Base-by-base conservation (phyloP, 352 stramenopile genomes). In the Pythium guiyangense region DNA sequence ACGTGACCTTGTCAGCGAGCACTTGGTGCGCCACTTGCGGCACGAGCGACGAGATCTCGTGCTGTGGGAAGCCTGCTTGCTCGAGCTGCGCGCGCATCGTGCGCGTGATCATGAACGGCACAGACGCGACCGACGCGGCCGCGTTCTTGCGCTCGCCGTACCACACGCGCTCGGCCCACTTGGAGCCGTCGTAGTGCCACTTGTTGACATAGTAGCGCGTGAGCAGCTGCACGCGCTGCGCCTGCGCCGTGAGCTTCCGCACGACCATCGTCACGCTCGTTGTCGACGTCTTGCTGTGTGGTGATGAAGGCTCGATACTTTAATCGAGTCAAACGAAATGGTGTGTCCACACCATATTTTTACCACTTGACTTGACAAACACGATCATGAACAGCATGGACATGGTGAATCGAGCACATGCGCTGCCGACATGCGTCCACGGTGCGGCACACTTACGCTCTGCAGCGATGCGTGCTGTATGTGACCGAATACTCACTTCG, bases 51-150 rank as follows among this genome's bases (percentile, higher is more conserved):
- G 80, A 75, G 68, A 93, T 89, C 59, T 74, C 74, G 11, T 72
- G 71, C 39, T 64, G 26, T 9, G 80, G 80, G 49, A 90, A 93
- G 8, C 79, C 79, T 10, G 61, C 62, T 22, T 66, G 52, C 54
- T 78, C 51, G 15, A 93, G 72, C 70, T 90, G 71, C 54, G 74
- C 64, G 29, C 79, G 77, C 80, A 89, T 90, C 50, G 52, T 68
- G 62, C 70, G 73, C 58, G 83, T 93, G 71, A 93, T 88, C 83
- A 93, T 93, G 56, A 93, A 93, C 45, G 83, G 80, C 64, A 93
- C 81, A 22, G 79, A 87, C 22, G 79, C 79, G 26, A 86, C 69
- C n/a, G 68, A 63, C 25, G 72, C 65, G 1, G 73, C 55, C 11
- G 64, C 65, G n/a, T 65, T 63, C 20, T 67, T 73, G 47, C 74